Percentiles rank a stretch among this genome's conserved stretches.
Conservation (phyloP, 805 yeast species). For the Candida fluviatilis region DNA sequence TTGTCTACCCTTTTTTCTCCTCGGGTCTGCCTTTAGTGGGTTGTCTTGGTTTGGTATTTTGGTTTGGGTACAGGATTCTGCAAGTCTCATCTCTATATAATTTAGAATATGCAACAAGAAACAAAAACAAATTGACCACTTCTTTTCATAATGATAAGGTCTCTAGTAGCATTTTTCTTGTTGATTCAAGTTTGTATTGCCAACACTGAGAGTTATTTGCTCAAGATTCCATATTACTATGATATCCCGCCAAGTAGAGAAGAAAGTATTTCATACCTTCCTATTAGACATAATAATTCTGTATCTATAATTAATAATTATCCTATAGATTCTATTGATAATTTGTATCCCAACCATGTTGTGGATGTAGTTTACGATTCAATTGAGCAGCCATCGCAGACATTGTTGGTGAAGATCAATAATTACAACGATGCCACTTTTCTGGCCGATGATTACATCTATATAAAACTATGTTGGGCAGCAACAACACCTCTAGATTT, state of each 20-base stretch:
- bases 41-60: too few relatives aligned
- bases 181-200: conserved; percentile 14
- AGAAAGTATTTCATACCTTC: neutral
- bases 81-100: too few relatives aligned
- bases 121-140: too few relatives aligned
- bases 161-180: neutral
- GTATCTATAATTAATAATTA: conserved; percentile 18
- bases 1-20: too few relatives aligned
- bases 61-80: too few relatives aligned
- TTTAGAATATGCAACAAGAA: too few relatives aligned
- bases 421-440: conserved; percentile 27
- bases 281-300: conserved; percentile 14
- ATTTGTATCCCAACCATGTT: neutral
- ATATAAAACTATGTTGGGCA: conserved; percentile 35
- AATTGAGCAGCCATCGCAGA: conserved; percentile 6
- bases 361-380: conserved; percentile 9
- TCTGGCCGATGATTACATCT: conserved; percentile 20
- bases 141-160: neutral
- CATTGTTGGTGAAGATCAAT: conserved; percentile 27
- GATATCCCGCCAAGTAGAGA: conserved; percentile 21
- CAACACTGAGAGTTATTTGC: conserved; percentile 34
- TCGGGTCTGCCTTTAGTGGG: too few relatives aligned
- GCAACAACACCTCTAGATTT: conserved; percentile 27
- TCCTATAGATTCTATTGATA: conserved; percentile 16
- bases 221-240: conserved; percentile 32